phyloP scores from a whole-genome alignment of 1,284 basidiomycete genomes.

The Naganishia liquefaciens region DNA sequence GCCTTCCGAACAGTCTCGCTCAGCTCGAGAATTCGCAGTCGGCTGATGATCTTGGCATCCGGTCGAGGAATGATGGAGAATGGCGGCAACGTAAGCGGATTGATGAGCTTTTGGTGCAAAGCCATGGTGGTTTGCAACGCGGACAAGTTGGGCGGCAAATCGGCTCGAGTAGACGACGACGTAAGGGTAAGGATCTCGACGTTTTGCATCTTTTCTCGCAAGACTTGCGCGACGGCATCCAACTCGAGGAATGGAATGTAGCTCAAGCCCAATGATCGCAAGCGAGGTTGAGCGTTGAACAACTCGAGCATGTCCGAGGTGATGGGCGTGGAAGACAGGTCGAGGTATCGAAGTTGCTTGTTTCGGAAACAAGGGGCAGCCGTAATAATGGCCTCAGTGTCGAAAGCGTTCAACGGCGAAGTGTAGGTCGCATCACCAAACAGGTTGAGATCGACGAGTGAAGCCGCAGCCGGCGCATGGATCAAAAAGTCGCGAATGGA shows the following conservation, averaged over 20 bases:
- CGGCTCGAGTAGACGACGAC: slow-evolving; percentile 73
- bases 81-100: slow-evolving; percentile 75
- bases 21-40: slow-evolving; percentile 84
- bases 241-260: slow-evolving; percentile 75
- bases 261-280: slow-evolving; percentile 85
- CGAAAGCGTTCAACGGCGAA: slow-evolving; percentile 70
- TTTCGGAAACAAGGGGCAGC: slow-evolving; percentile 77
- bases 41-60: slow-evolving; percentile 56
- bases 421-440: slow-evolving; percentile 86
- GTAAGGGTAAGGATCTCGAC: slow-evolving; percentile 42
- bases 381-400: slow-evolving; percentile 70
- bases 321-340: slow-evolving; percentile 80
- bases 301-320: slow-evolving; percentile 61
- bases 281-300: slow-evolving; percentile 67
- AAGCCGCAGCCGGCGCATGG: slow-evolving; percentile 62
- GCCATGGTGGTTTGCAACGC: slow-evolving; percentile 50
- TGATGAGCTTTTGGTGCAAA: slow-evolving; percentile 64
- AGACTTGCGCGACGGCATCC: slow-evolving; percentile 67
- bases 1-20: slow-evolving; percentile 69
- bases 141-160: slow-evolving; percentile 57
- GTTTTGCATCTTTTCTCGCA: slow-evolving; percentile 63
- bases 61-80: slow-evolving; percentile 63
- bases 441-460: slow-evolving; percentile 77
- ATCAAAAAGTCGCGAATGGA: slow-evolving; percentile 76
- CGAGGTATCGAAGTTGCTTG: slow-evolving; percentile 79